Base-by-base conservation (phyloP, 208 protist genomes). In the Wallacemonas collosoma region DNA sequence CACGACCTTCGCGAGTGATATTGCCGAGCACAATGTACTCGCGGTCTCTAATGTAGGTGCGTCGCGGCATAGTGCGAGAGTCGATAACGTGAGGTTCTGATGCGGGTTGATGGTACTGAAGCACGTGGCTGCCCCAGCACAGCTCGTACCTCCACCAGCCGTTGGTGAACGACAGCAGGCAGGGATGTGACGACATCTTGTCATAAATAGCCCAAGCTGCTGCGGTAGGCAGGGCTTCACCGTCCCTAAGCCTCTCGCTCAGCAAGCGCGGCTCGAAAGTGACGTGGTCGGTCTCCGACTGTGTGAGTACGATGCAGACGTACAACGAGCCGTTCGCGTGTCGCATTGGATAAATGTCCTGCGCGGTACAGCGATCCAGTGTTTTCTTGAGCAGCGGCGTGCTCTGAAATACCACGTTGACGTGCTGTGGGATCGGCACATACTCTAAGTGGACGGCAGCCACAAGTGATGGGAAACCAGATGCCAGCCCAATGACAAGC, bases 131-230 rank as follows among this genome's bases (percentile, higher is more conserved):
- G 36, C 69, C 63, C 82, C 82, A 87, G 50, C 82, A 87, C 7
- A 83, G 17, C 17, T 72, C 36, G 65, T 87, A 87, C 5, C 68
- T 75, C 82, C 82, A 87, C 82, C 82, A 80, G 6, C 50, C 70
- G 35, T 76, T 75, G 38, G 35, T 38, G 1, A 64, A 2, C 11
- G 9, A 26, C 43, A 67, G 64, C 58, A 80, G 75, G 53, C 41
- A 56, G 5, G 51, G 26, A 0, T n/a, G 2, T 15, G 72, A 14
- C 1, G 54, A 7, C 3, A 71, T 3, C 2, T 51, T 5, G 9
- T 62, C 35, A 17, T 80, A 43, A 2, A 87, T 45, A n/a, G 2
- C 39, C 2, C 45, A 7, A 0, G 64, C 2, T 1, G 62, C 6
- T 1, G 41, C 5, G 1, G 12, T 26, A 15, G 73, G 64, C 1